These are phyloP conservation scores for Actinomortierella ambigua DNA, from an alignment of 371 early-diverging fungal genomes.

Conservation along the genomic window DNA sequence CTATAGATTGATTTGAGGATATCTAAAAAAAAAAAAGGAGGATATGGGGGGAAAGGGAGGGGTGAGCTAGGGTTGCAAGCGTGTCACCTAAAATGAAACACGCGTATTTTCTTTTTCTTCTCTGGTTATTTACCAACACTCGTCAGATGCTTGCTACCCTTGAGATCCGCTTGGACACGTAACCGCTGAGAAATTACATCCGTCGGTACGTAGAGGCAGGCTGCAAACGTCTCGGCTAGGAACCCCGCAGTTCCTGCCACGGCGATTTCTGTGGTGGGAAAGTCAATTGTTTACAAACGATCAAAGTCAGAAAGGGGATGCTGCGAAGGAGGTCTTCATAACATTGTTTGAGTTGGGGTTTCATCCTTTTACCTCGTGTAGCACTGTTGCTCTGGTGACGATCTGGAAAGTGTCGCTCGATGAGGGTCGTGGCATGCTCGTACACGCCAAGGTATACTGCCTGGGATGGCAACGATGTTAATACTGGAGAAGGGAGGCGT, in stretches of 20 bases:
- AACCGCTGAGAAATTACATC: slow-evolving; percentile 42
- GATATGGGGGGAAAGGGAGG: too few relatives aligned
- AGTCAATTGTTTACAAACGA: too few relatives aligned
- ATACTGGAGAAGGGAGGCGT: slow-evolving; percentile 10
- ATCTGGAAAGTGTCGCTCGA: slow-evolving; percentile 38
- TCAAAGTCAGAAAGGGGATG: too few relatives aligned
- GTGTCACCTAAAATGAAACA: too few relatives aligned
- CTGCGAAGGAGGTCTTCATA: too few relatives aligned
- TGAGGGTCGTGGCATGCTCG: slow-evolving; percentile 38
- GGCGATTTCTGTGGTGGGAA: slow-evolving; percentile 24
- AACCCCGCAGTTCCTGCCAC: slow-evolving; percentile 46
- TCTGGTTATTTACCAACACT: slow-evolving; percentile 34
- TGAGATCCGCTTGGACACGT: slow-evolving; percentile 38
- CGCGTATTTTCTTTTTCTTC: too few relatives aligned
- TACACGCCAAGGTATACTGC: slow-evolving; percentile 44
- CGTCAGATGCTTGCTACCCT: slow-evolving; percentile 25
- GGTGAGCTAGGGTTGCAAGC: too few relatives aligned
- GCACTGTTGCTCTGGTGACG: slow-evolving; percentile 37
- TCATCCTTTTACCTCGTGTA: slow-evolving; percentile 17
- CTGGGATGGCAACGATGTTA: slow-evolving; percentile 42
- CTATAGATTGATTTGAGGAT: slow-evolving; percentile 40
- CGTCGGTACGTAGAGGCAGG: slow-evolving; percentile 33
- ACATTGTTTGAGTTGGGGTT: too few relatives aligned
- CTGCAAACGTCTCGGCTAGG: slow-evolving; percentile 32
- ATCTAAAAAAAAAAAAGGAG: slow-evolving; percentile 8